Evolutionary conservation across 371 early-diverging fungal species (phyloP), one percentile per base, ranked within the genome.

Genomic region (Batrachochytrium dendrobatidis): DNA sequence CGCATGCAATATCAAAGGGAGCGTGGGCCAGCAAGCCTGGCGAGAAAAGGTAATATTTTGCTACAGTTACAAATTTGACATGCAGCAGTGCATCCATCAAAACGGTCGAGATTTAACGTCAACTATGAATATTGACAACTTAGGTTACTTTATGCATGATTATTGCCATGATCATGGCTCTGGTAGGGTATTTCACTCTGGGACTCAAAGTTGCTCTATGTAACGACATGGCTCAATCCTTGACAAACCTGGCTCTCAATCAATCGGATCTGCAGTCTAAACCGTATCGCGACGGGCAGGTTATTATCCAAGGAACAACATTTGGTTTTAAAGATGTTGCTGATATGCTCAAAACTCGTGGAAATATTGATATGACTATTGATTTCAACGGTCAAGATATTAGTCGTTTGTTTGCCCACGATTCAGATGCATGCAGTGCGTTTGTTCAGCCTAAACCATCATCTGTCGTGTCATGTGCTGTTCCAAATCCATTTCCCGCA

Each of bases 141-240:
- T 43, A 73, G 76, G 57, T 72, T 29, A 65, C 73, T 17, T 49
- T 73, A 22, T 76, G 76, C 60, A 59, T 73, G 28, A 69, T 76
- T 28, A 73, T 76, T 55, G 64, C 46, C 22, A 24, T 62, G 3
- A 60, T 73, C 20, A 73, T 69, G 68, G 34, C 58, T 0, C 45
- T 48, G n/a, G 68, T 73, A 15, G 72, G 64, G 8, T 72, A 70
- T 50, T 58, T 72, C n/a, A 71, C 73, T 15, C 64, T 71, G 25
- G 76, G 76, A 10, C 48, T 76, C 20, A 65, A 71, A 48, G 60
- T 65, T 24, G 56, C 62, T 0, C 51, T 72, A 0, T 76, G 76
- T 57, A 65, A 61, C 18, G 58, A 55, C 33, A 54, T 39, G 28
- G 29, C 26, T 0, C 39, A 39, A 12, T 15, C 45, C 1, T 24